These are phyloP conservation scores for Diaporthe vexans DNA, from an alignment of 2,329 filamentous ascomycete genomes.

Conservation along the genomic window DNA sequence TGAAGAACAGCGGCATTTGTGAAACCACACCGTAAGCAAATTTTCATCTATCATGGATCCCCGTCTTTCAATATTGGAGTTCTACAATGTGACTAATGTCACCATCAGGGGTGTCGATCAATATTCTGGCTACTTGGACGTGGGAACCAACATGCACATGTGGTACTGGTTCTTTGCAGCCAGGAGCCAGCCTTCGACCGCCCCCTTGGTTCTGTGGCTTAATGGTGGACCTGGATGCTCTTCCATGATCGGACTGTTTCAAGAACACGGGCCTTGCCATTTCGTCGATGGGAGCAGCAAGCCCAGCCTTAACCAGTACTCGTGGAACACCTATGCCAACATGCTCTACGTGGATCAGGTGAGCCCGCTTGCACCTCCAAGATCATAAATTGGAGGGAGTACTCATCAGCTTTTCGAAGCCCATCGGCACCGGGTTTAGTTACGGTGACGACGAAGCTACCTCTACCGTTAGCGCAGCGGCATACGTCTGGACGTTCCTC, in stretches of 20 bases:
- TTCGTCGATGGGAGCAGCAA: constrained; percentile 53
- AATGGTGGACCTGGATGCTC: constrained; percentile 58
- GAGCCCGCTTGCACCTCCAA: not conserved
- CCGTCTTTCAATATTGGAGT: too few species aligned
- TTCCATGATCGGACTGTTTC: constrained; percentile 57
- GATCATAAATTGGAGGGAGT: too few species aligned
- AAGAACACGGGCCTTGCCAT: constrained; percentile 60
- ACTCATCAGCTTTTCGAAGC: constrained; percentile 18
- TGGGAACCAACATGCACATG: constrained; percentile 47
- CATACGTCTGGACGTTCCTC: constrained; percentile 68
- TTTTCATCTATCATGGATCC: too few species aligned
- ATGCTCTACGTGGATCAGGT: constrained; percentile 57
- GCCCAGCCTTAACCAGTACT: constrained; percentile 60
- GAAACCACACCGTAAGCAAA: constrained; percentile 57
- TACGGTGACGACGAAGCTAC: constrained; percentile 55
- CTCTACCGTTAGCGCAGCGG: constrained; percentile 61
- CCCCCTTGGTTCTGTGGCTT: constrained; percentile 54
- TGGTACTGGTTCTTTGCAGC: constrained; percentile 53
- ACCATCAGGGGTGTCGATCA: constrained; percentile 57
- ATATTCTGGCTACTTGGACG: constrained; percentile 64
- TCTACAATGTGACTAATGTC: too few species aligned
- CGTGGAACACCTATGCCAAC: constrained; percentile 58
- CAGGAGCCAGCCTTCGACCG: constrained; percentile 48
- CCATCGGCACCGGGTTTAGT: constrained; percentile 51
- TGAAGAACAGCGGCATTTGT: constrained; percentile 65